These are phyloP conservation scores for Aphanocladium album DNA, from an alignment of 2,329 filamentous ascomycete species.

Conservation along the genomic window DNA sequence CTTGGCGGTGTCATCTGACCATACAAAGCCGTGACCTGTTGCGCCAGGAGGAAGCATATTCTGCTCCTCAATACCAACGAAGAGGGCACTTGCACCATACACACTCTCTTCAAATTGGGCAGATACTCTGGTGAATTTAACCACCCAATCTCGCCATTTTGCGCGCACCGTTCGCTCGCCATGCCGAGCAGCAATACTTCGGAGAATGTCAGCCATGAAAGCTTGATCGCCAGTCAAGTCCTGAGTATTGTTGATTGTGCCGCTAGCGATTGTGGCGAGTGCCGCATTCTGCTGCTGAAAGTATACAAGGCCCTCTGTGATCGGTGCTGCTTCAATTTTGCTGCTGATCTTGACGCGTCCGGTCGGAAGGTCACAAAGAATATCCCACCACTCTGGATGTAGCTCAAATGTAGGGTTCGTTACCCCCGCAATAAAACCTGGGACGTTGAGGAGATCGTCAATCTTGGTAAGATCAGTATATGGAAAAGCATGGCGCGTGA, in stretches of 20 bases:
- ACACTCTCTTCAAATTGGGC: slow-evolving; percentile 94
- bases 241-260: slow-evolving; percentile 35
- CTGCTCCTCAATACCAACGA: slow-evolving; percentile 72
- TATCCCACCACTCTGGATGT: slow-evolving; percentile 97
- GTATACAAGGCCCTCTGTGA: slow-evolving; percentile 79
- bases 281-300: slow-evolving; percentile 76
- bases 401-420: slow-evolving; percentile 95
- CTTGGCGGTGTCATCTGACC: slow-evolving; percentile 77
- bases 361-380: slow-evolving; percentile 87
- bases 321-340: slow-evolving; percentile 72
- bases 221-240: slow-evolving; percentile 81
- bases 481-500: slow-evolving; percentile 93
- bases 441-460: slow-evolving; percentile 90
- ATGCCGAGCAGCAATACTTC: slow-evolving; percentile 77
- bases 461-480: slow-evolving; percentile 98
- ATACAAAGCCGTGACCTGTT: slow-evolving; percentile 89
- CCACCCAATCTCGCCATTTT: slow-evolving; percentile 93
- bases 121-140: slow-evolving; percentile 86
- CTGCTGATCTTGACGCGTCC: slow-evolving; percentile 93
- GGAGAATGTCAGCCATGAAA: slow-evolving; percentile 83
- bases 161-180: slow-evolving; percentile 86
- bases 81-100: slow-evolving; percentile 85
- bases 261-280: slow-evolving; percentile 45
- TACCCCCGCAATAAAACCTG: slow-evolving; percentile 95
- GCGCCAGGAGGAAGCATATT: slow-evolving; percentile 54